These are phyloP conservation scores for Euphrasia arctica DNA, from an alignment of 305 asterid species.

Conservation along the genomic window DNA sequence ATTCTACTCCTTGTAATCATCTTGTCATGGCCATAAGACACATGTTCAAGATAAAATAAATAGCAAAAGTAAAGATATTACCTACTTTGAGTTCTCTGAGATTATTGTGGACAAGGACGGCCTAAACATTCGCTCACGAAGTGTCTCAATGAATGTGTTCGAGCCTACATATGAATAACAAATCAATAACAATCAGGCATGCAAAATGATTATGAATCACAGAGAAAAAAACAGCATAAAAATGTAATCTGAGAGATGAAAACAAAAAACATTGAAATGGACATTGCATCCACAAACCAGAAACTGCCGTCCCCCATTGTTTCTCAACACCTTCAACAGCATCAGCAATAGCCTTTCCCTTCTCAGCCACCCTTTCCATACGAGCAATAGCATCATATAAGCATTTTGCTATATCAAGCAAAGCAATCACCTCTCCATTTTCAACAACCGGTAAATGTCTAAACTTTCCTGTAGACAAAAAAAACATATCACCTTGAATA, in stretches of 20 bases:
- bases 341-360: constrained; percentile 98
- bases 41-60: constrained; percentile 19
- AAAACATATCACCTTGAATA: constrained; percentile 9
- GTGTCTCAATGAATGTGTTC: constrained; percentile 85
- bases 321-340: constrained; percentile 99
- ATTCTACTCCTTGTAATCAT: constrained; percentile 11
- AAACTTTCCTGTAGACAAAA: constrained; percentile 68
- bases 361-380: constrained; percentile 96
- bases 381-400: constrained; percentile 97
- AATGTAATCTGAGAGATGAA: constrained; percentile 7
- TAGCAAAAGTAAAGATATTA: constrained; percentile 58
- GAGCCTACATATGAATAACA: constrained; percentile 46
- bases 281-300: constrained; percentile 60
- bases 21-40: constrained; percentile 18
- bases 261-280: constrained; percentile 13
- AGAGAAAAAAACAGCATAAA: constrained; percentile 7
- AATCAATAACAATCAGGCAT: constrained; percentile 21
- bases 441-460: constrained; percentile 98
- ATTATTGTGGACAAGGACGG: constrained; percentile 91
- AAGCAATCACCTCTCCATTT: constrained; percentile 93
- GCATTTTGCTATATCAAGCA: constrained; percentile 96
- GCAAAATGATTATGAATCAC: constrained; percentile 10
- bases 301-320: constrained; percentile 89
- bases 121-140: constrained; percentile 88
- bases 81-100: constrained; percentile 97